Conservation (phyloP, 2,329 filamentous ascomycete species). For the Pseudogymnoascus sp. region DNA sequence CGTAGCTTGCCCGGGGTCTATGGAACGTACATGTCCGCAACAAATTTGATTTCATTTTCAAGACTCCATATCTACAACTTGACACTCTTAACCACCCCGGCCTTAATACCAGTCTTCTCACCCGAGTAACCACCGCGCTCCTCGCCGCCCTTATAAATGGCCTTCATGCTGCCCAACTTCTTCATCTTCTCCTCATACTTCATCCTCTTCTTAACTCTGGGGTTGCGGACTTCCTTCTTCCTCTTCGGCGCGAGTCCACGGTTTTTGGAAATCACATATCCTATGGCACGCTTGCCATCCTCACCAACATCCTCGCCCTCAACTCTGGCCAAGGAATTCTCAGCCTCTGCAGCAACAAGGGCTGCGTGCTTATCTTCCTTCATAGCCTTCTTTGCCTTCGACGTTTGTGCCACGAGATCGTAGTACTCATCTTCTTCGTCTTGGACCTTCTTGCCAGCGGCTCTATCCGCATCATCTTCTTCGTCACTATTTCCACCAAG, state of each 20-base stretch:
- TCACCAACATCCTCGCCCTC: slow-evolving; percentile 64
- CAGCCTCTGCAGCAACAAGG: slow-evolving; percentile 51
- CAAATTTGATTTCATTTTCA: neutral
- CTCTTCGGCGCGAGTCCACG: slow-evolving; percentile 85
- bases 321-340: slow-evolving; percentile 55
- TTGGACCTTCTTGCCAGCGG: slow-evolving; percentile 34
- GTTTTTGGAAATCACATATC: slow-evolving; percentile 93
- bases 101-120: slow-evolving; percentile 93
- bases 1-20: neutral
- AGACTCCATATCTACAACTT: slow-evolving; percentile 61
- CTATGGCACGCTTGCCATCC: slow-evolving; percentile 88
- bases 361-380: slow-evolving; percentile 54
- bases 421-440: slow-evolving; percentile 74
- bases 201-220: slow-evolving; percentile 95
- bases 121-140: slow-evolving; percentile 80
- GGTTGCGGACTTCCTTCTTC: slow-evolving; percentile 92
- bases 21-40: neutral
- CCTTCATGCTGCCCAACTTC: slow-evolving; percentile 83
- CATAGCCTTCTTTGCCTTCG: slow-evolving; percentile 67
- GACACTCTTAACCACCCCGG: slow-evolving; percentile 82
- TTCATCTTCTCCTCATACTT: slow-evolving; percentile 96
- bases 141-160: slow-evolving; percentile 79
- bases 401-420: slow-evolving; percentile 69
- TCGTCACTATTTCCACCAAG: slow-evolving; percentile 52
- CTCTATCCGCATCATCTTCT: slow-evolving; percentile 37